Conservation (phyloP, 2,329 filamentous ascomycete genomes). For the Fusarium pilosicola region DNA sequence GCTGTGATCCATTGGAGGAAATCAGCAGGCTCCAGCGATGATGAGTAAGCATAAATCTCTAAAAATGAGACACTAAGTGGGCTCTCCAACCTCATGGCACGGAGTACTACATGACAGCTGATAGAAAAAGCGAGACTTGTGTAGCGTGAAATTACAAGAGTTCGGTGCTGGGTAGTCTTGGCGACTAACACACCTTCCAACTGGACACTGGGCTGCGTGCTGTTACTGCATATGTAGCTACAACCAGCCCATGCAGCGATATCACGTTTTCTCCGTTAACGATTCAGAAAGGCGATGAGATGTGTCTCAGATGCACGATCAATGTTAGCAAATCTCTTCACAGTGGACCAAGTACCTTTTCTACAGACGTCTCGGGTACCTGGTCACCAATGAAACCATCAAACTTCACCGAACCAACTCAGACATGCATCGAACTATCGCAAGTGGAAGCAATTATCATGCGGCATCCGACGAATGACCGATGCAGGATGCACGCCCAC, state of each 20-base stretch:
- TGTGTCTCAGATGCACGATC: background rate
- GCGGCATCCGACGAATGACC: background rate
- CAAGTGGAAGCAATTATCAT: too few species aligned
- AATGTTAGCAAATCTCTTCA: rapidly evolving
- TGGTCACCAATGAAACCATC: too few species aligned
- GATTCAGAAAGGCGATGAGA: background rate
- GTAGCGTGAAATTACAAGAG: background rate
- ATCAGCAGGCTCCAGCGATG: rapidly evolving
- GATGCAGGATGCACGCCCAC: too few species aligned
- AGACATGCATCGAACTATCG: background rate
- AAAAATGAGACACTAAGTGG: too few species aligned
- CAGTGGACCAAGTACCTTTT: too few species aligned
- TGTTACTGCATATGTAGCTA: background rate
- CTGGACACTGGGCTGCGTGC: background rate
- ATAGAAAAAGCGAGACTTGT: background rate
- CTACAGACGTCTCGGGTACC: rapidly evolving
- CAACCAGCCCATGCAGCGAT: background rate
- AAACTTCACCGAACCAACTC: background rate
- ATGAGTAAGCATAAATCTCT: background rate
- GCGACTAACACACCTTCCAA: too few species aligned
- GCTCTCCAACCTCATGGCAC: background rate
- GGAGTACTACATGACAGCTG: background rate
- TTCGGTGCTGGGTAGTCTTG: too few species aligned
- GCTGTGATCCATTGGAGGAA: background rate
- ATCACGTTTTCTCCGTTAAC: background rate